Evolutionary conservation across 139 green algal species (phyloP).

Genomic region (Coelastrella sp.): DNA sequence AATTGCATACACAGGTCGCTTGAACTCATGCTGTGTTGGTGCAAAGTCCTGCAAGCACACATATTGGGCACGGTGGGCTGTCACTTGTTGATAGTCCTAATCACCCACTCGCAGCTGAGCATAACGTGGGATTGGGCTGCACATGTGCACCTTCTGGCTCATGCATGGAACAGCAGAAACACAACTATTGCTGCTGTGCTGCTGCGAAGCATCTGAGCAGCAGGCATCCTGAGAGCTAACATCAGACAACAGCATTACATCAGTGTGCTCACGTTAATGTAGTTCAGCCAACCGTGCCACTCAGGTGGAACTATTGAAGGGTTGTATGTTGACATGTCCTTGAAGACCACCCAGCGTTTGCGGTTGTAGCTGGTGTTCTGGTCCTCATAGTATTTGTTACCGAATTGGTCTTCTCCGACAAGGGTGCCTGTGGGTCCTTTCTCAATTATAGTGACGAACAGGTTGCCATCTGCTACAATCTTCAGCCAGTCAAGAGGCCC

Average conservation of each 20-base stretch:
- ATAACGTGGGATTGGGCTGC: too few relatives aligned
- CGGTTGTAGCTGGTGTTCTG: slow-evolving; percentile 54
- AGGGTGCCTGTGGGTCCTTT: slow-evolving; percentile 51
- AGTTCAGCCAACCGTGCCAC: slow-evolving; percentile 74
- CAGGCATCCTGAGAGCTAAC: too few relatives aligned
- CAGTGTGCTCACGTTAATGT: slow-evolving; percentile 59
- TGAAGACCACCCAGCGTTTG: slow-evolving; percentile 64
- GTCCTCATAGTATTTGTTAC: slow-evolving; percentile 71
- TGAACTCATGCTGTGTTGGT: slow-evolving; percentile 6
- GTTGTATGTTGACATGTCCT: slow-evolving; percentile 55
- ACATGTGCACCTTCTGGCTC: too few relatives aligned
- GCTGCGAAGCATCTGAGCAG: too few relatives aligned
- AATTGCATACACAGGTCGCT: slow-evolving; percentile 20
- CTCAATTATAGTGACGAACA: slow-evolving; percentile 59
- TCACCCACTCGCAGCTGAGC: too few relatives aligned
- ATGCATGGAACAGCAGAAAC: too few relatives aligned
- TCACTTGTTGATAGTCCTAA: too few relatives aligned
- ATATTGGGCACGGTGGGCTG: too few relatives aligned
- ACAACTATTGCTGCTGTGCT: too few relatives aligned
- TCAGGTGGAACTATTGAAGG: slow-evolving; percentile 61
- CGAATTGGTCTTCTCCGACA: slow-evolving; percentile 58
- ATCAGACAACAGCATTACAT: too few relatives aligned
- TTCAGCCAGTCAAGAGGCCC: slow-evolving; percentile 29
- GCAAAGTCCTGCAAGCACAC: slow-evolving; percentile 7
- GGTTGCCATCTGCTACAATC: slow-evolving; percentile 61